phyloP scores from a whole-genome alignment of 2,329 filamentous ascomycete species.

The Curvularia spicifera region DNA sequence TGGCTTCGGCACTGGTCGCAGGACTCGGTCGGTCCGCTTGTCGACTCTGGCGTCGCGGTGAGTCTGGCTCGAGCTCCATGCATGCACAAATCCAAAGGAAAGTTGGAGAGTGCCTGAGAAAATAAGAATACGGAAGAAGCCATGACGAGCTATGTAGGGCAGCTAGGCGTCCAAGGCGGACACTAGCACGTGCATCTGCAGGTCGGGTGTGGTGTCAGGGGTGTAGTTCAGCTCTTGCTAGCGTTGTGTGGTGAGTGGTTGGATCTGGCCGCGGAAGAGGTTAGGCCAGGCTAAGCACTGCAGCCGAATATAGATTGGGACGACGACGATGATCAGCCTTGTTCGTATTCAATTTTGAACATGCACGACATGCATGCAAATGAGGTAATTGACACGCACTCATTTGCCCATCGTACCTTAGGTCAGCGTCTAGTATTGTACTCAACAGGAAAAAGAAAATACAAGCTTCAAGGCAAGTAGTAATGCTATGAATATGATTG shows the following conservation, averaged over 20 bases:
- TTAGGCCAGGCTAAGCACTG: background rate
- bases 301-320: background rate
- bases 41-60: background rate
- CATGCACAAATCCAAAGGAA: background rate
- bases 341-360: background rate
- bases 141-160: background rate
- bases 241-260: background rate
- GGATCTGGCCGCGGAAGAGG: background rate
- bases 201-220: background rate
- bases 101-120: background rate
- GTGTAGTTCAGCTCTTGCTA: slow-evolving; percentile 1
- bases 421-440: too few species aligned
- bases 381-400: too few species aligned
- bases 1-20: background rate
- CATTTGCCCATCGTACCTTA: too few species aligned
- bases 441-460: too few species aligned
- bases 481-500: too few species aligned
- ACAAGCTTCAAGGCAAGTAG: too few species aligned
- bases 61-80: slow-evolving; percentile 3
- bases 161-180: background rate
- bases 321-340: background rate
- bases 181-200: background rate
- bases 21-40: background rate
- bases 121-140: background rate
- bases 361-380: background rate